Conservation (phyloP, 768 basidiomycete species). For the Psilocybe tampanensis region DNA sequence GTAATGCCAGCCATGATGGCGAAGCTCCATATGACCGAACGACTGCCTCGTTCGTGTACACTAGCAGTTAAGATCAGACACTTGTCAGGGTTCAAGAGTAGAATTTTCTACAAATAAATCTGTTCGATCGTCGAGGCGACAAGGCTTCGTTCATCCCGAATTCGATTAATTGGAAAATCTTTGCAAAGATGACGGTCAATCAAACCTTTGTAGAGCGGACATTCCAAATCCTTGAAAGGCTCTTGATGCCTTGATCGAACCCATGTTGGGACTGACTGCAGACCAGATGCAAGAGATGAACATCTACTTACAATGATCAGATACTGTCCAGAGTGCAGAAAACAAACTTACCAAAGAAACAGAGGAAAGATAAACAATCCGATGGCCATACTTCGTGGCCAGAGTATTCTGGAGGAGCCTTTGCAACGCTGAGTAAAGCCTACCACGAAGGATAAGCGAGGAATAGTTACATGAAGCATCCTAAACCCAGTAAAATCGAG, state of each 20-base stretch:
- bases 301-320: constrained; percentile 29
- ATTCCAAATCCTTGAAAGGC: constrained; percentile 50
- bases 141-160: constrained; percentile 28
- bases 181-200: not conserved
- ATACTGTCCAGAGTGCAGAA: not conserved
- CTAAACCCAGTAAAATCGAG: constrained; percentile 41
- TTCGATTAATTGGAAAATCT: not conserved
- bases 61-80: constrained; percentile 16
- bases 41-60: constrained; percentile 45
- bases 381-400: constrained; percentile 46
- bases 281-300: constrained; percentile 48
- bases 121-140: constrained; percentile 47
- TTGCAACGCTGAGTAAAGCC: not conserved
- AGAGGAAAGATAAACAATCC: constrained; percentile 45
- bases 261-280: constrained; percentile 41
- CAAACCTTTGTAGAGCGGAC: constrained; percentile 43
- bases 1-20: constrained; percentile 46
- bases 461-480: constrained; percentile 40
- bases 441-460: not conserved
- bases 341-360: constrained; percentile 34
- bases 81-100: not conserved
- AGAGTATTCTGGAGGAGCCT: constrained; percentile 40
- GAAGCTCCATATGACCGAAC: constrained; percentile 47
- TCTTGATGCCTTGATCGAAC: constrained; percentile 43
- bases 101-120: constrained; percentile 35